Percentiles rank a stretch among this genome's conserved stretches.
Conservation (phyloP, 345 rosid genomes). For the Pelargonium nanum region DNA sequence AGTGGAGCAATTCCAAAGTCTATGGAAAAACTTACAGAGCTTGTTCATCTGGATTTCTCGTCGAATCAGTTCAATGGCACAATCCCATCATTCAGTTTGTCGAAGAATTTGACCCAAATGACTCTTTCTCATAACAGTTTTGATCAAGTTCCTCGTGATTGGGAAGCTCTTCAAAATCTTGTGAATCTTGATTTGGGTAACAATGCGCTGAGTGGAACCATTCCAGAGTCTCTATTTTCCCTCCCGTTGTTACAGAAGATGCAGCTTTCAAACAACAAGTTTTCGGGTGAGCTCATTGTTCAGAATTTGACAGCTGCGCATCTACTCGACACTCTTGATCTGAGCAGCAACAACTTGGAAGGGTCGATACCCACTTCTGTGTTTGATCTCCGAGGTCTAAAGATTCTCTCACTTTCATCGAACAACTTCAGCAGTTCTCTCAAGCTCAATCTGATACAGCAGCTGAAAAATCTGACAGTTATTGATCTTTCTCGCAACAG, state of each 20-base stretch:
- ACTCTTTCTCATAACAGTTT: constrained; percentile 18
- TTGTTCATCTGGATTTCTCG: constrained; percentile 22
- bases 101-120: constrained; percentile 16
- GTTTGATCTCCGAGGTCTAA: constrained; percentile 17
- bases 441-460: not conserved
- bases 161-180: constrained; percentile 18
- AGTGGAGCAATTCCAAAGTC: constrained; percentile 25
- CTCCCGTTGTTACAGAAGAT: constrained; percentile 11
- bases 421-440: not conserved
- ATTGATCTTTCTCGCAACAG: constrained; percentile 6
- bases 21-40: constrained; percentile 5
- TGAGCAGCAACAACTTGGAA: constrained; percentile 29
- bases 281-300: constrained; percentile 17
- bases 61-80: constrained; percentile 20
- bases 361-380: constrained; percentile 22
- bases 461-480: not conserved
- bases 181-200: constrained; percentile 16
- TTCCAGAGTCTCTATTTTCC: constrained; percentile 18
- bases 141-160: constrained; percentile 19
- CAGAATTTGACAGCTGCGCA: constrained; percentile 3
- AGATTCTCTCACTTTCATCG: constrained; percentile 20
- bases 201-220: constrained; percentile 14
- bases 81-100: constrained; percentile 19
- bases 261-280: constrained; percentile 17
- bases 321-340: constrained; percentile 26